phyloP scores from a whole-genome alignment of 2,329 filamentous ascomycete species.

The Ilyonectria robusta region DNA sequence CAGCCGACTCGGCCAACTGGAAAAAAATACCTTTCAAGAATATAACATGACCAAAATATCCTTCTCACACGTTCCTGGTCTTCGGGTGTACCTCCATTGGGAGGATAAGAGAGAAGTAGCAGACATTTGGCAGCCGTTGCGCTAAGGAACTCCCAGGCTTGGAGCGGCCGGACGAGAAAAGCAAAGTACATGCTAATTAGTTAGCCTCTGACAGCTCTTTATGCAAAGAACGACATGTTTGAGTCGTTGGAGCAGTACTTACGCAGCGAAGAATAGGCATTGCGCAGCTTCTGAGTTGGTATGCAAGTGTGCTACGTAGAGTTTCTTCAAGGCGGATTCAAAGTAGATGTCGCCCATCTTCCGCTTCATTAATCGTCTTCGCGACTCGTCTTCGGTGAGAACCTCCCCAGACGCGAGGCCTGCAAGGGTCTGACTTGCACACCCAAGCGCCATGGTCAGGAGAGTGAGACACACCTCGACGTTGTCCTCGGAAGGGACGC shows the following conservation, averaged over 20 bases:
- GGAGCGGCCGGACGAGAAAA: constrained; percentile 64
- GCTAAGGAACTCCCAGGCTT: constrained; percentile 67
- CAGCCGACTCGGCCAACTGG: rapidly evolving
- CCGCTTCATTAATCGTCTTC: constrained; percentile 50
- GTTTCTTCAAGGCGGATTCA: constrained; percentile 60
- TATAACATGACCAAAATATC: constrained; percentile 70
- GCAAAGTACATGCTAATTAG: constrained; percentile 60
- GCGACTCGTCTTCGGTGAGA: constrained; percentile 46
- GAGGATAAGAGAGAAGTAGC: constrained; percentile 61
- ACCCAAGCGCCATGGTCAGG: constrained; percentile 64
- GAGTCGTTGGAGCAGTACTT: constrained; percentile 35
- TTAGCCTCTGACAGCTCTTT: not conserved
- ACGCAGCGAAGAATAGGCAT: constrained; percentile 66
- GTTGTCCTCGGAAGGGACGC: constrained; percentile 54
- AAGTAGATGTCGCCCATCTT: constrained; percentile 61
- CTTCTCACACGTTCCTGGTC: constrained; percentile 63
- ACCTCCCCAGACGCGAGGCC: constrained; percentile 42
- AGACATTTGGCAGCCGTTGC: constrained; percentile 65
- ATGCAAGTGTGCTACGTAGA: constrained; percentile 62
- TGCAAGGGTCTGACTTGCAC: constrained; percentile 58
- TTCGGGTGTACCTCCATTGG: constrained; percentile 52
- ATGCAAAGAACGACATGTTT: not conserved
- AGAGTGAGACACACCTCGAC: constrained; percentile 59
- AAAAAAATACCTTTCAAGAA: constrained; percentile 61
- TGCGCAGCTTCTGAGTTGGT: constrained; percentile 63